Percentiles rank a stretch among this genome's conserved stretches.
phyloP scores from a whole-genome alignment of 331 rosid species.

The Quercus tomentella region DNA sequence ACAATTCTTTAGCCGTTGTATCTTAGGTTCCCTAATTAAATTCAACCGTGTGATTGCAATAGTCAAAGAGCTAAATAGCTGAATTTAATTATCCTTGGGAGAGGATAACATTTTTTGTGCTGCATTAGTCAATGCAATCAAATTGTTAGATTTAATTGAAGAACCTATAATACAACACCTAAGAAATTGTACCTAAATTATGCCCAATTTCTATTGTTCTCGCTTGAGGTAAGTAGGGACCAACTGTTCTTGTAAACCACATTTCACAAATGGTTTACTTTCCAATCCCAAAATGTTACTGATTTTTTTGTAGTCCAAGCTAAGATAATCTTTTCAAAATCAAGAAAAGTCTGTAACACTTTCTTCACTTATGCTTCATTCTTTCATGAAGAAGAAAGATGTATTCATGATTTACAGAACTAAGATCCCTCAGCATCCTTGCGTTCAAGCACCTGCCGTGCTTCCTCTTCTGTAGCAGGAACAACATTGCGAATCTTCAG shows the following conservation, averaged over 20 bases:
- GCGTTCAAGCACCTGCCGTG: conserved; percentile 67
- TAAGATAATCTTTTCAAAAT: background rate
- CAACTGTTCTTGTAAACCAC: background rate
- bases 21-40: no score
- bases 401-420: conserved; percentile 15
- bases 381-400: background rate
- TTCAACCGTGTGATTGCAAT: no score
- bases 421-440: conserved; percentile 59
- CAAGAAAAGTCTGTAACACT: background rate
- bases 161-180: no score
- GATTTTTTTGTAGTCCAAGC: background rate
- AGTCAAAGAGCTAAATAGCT: no score
- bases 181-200: no score
- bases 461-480: conserved; percentile 91
- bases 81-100: no score
- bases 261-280: background rate
- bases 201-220: no score
- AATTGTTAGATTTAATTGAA: no score
- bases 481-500: conserved; percentile 61
- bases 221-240: background rate
- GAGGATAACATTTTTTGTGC: no score
- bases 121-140: no score
- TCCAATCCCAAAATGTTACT: background rate
- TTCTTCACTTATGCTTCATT: conserved; percentile 1
- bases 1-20: no score